Evolutionary conservation across 345 rosid genomes (phyloP).

Genomic region (Laguncularia racemosa): DNA sequence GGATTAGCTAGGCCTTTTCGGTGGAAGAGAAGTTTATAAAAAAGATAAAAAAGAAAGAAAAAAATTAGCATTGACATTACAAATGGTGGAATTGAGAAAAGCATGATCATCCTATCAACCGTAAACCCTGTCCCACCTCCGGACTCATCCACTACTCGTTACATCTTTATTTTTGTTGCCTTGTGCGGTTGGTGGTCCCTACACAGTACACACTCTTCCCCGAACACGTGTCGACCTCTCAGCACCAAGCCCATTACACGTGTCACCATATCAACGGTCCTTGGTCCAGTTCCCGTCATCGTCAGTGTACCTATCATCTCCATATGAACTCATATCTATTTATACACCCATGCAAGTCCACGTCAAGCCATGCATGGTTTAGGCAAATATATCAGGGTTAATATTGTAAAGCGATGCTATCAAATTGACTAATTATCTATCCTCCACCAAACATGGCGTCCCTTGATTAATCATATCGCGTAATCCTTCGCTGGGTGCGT

Average conservation of each 20-base stretch:
- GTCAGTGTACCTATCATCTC: slow-evolving; percentile 2
- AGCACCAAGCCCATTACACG: slow-evolving; percentile 2
- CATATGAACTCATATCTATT: not conserved
- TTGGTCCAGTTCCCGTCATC: slow-evolving; percentile 6
- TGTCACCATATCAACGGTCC: slow-evolving; percentile 19
- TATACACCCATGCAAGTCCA: slow-evolving; percentile 9
- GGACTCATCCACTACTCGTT: slow-evolving; percentile 12
- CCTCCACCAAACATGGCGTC: not conserved
- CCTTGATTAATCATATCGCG: not conserved
- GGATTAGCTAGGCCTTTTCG: too few species aligned
- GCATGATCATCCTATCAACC: slow-evolving; percentile 53
- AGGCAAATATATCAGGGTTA: slow-evolving; percentile 1
- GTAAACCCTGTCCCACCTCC: slow-evolving; percentile 14
- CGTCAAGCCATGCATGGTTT: slow-evolving; percentile 19
- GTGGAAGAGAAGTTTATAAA: not conserved
- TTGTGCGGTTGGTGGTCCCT: slow-evolving; percentile 35
- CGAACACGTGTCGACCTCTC: slow-evolving; percentile 22
- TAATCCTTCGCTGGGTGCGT: not conserved
- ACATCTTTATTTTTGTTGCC: slow-evolving; percentile 24
- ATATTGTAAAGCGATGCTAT: not conserved
- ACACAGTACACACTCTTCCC: slow-evolving; percentile 10
- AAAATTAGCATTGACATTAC: not conserved
- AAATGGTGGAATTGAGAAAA: slow-evolving; percentile 31
- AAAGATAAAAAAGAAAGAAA: not conserved
- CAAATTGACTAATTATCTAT: slow-evolving; percentile 9